These are phyloP conservation scores for Sphaerulina populicola DNA, from an alignment of 2,329 filamentous ascomycete species.

Conservation along the genomic window DNA sequence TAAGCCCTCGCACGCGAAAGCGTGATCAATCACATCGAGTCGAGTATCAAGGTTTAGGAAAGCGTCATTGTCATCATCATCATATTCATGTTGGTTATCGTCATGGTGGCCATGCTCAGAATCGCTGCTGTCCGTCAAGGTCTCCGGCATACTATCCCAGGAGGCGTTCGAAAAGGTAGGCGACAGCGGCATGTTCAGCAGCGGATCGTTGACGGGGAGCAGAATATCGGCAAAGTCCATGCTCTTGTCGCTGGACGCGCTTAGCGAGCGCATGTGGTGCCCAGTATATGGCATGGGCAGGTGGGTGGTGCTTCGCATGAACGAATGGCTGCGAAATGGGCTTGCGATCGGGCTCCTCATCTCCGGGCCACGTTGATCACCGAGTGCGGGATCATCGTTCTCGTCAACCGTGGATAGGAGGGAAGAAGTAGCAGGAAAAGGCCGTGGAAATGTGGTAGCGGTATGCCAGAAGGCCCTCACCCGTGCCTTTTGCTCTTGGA, in stretches of 20 bases:
- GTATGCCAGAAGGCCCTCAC: neutral
- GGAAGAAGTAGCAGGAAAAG: neutral
- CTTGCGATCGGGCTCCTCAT: constrained; percentile 21
- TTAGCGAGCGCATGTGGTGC: constrained; percentile 20
- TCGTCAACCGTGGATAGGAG: neutral
- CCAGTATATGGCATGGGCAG: constrained; percentile 8
- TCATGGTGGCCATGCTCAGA: constrained; percentile 13
- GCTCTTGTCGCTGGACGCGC: constrained; percentile 23
- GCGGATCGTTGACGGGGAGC: constrained; percentile 38
- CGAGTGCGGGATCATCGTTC: neutral
- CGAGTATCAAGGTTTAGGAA: constrained; percentile 50
- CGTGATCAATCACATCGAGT: constrained; percentile 54
- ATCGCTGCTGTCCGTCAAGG: constrained; percentile 17
- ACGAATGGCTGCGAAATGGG: constrained; percentile 22
- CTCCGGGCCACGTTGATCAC: neutral
- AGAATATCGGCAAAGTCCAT: constrained; percentile 35
- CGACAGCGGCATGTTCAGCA: constrained; percentile 34
- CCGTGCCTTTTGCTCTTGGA: neutral
- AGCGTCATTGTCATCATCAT: constrained; percentile 54
- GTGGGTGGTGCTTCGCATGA: constrained; percentile 13
- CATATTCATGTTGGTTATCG: neutral
- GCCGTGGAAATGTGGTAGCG: neutral
- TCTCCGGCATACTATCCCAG: constrained; percentile 27
- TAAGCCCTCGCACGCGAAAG: constrained; percentile 78
- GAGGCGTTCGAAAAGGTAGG: constrained; percentile 23